Evolutionary conservation across 352 stramenopile species (phyloP), one percentile per base, ranked within the genome.

Genomic region (Aphanomyces cochlioides): DNA sequence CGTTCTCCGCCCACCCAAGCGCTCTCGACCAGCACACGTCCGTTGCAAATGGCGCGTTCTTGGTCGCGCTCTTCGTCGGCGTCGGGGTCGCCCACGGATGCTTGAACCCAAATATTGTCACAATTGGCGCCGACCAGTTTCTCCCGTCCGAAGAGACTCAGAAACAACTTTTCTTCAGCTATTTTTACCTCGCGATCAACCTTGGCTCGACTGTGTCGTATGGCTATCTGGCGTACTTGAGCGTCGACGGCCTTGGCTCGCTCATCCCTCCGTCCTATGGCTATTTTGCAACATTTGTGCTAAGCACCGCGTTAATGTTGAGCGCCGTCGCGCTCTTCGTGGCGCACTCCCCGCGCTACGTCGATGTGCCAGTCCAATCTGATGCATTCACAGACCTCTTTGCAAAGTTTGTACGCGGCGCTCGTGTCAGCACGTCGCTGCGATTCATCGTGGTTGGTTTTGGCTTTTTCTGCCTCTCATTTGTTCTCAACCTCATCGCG

Each of bases 131-230:
- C 59, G 59, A 67, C 3, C 59, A 67, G 43, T 67, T 80, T 76
- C 0, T 57, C 74, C 82, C 82, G 21, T 89, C 90, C 56, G 84
- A 95, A 64, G 75, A 80, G 53, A 34, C 75, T 73, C 17, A 77
- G 68, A 92, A 90, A 60, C 6, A 61, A 17, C 3, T 79, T 21
- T 43, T 80, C 74, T 43, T 80, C 61, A 12, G 72, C 72, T 7
- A 77, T 56, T 36, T 79, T 15, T 10, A 79, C 28, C 12, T n/a
- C 45, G 47, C 39, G 64, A 60, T 80, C 68, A 19, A 65, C 63
- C n/a, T 79, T 45, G 90, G 90, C 61, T 89, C 90, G 19, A 85
- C 96, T 71, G 89, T 97, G 61, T 96, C 88, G 53, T 97, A 95
- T 76, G 88, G 84, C 5, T 92, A 96, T 63, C 73, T 97, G 1